These are phyloP conservation scores for Podospora didyma DNA, from an alignment of 495 filamentous ascomycete genomes.

Conservation along the genomic window DNA sequence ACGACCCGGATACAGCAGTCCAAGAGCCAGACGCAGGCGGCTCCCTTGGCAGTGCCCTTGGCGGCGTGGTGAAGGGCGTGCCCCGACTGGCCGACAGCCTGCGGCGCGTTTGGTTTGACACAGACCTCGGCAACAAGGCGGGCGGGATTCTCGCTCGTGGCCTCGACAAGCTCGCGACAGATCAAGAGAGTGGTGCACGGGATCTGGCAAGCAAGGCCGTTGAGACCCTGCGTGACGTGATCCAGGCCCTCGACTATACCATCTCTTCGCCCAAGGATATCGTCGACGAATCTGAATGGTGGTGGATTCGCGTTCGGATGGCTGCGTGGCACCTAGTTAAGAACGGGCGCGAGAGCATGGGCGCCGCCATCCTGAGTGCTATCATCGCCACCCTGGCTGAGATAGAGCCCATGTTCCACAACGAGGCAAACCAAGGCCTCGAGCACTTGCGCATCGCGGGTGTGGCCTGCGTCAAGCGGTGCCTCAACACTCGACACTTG, in stretches of 20 bases:
- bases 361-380: slow-evolving; percentile 51
- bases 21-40: slow-evolving; percentile 21
- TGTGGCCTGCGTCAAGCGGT: slow-evolving; percentile 11
- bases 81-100: slow-evolving; percentile 54
- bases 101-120: slow-evolving; percentile 54
- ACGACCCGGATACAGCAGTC: slow-evolving; percentile 43
- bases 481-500: slow-evolving; percentile 4
- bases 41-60: neutral
- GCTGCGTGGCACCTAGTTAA: slow-evolving; percentile 62
- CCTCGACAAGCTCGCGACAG: slow-evolving; percentile 42
- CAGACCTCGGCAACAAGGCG: slow-evolving; percentile 35
- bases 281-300: slow-evolving; percentile 18
- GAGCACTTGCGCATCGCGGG: neutral
- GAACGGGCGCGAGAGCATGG: slow-evolving; percentile 62
- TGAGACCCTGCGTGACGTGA: slow-evolving; percentile 40
- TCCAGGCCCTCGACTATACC: slow-evolving; percentile 16
- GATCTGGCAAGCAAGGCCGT: slow-evolving; percentile 52
- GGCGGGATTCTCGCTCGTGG: slow-evolving; percentile 42
- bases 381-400: slow-evolving; percentile 41
- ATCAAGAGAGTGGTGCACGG: slow-evolving; percentile 54
- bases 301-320: slow-evolving; percentile 54
- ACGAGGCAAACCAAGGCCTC: neutral
- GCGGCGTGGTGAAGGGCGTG: slow-evolving; percentile 43
- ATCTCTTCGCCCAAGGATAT: neutral
- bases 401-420: slow-evolving; percentile 16